Evolutionary conservation across 2,329 filamentous ascomycete species (phyloP).

Genomic region (Colletotrichum orbiculare): DNA sequence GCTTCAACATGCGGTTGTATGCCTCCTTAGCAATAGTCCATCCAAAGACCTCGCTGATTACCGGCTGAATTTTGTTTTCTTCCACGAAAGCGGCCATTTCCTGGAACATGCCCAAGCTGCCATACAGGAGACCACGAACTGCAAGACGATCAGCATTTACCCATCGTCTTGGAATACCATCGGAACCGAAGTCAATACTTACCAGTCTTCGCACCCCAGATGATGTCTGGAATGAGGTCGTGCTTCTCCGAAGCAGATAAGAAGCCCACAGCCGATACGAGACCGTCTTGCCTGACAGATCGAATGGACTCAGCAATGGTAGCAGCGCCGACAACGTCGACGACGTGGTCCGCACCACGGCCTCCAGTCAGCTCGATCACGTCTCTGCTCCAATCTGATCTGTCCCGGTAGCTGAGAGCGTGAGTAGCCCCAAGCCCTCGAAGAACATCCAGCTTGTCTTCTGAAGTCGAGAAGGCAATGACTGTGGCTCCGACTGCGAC

Average conservation of each 20-base stretch:
- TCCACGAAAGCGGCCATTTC: slow-evolving; percentile 5
- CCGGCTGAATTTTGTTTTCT: neutral
- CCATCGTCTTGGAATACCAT: neutral
- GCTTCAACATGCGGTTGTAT: neutral
- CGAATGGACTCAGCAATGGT: slow-evolving; percentile 8
- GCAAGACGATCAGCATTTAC: neutral
- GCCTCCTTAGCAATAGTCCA: slow-evolving; percentile 10
- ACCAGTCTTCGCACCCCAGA: slow-evolving; percentile 20
- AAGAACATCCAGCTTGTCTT: too few relatives aligned
- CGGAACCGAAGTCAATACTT: neutral
- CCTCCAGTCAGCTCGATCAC: slow-evolving; percentile 27
- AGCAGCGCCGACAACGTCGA: slow-evolving; percentile 18
- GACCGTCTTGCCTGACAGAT: slow-evolving; percentile 2
- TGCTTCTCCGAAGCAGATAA: slow-evolving; percentile 6
- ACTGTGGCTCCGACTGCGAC: too few relatives aligned
- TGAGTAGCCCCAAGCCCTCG: too few relatives aligned
- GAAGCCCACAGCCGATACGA: slow-evolving; percentile 11
- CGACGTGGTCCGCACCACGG: slow-evolving; percentile 29
- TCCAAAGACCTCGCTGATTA: neutral
- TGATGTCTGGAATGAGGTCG: slow-evolving; percentile 8
- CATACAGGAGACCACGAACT: slow-evolving; percentile 7
- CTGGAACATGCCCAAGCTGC: neutral
- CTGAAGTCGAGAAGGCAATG: too few relatives aligned
- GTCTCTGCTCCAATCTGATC: too few relatives aligned
- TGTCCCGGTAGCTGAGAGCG: too few relatives aligned